These are phyloP conservation scores for Volutella citrinella DNA, from an alignment of 2,329 filamentous ascomycete genomes.

Conservation along the genomic window DNA sequence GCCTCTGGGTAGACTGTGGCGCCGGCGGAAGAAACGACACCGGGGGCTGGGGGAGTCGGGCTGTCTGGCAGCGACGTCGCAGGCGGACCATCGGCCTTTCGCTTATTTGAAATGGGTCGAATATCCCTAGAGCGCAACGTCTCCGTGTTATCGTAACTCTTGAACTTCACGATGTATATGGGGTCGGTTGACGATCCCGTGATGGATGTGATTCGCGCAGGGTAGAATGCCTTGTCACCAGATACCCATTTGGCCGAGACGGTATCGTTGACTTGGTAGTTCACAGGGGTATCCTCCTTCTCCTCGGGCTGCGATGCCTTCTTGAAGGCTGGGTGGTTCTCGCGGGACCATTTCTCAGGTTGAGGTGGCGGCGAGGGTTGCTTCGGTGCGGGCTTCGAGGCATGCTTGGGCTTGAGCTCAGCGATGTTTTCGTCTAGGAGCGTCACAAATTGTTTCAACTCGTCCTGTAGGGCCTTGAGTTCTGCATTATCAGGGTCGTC, in stretches of 20 bases:
- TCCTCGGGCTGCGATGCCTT: slow-evolving; percentile 50
- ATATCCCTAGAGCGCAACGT: slow-evolving; percentile 81
- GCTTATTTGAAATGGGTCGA: slow-evolving; percentile 74
- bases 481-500: slow-evolving; percentile 79
- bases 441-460: slow-evolving; percentile 78
- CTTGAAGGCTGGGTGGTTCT: slow-evolving; percentile 76
- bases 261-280: slow-evolving; percentile 83
- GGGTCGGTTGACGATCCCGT: slow-evolving; percentile 89
- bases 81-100: slow-evolving; percentile 79
- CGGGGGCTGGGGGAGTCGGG: slow-evolving; percentile 34
- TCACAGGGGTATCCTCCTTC: slow-evolving; percentile 45
- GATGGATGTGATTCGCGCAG: slow-evolving; percentile 87
- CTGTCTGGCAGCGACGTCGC: slow-evolving; percentile 41
- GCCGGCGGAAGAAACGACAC: slow-evolving; percentile 51
- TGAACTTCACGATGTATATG: slow-evolving; percentile 94
- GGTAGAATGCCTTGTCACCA: slow-evolving; percentile 87
- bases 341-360: slow-evolving; percentile 73
- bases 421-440: slow-evolving; percentile 77
- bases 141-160: slow-evolving; percentile 82
- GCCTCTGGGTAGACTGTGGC: slow-evolving; percentile 60
- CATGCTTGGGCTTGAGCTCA: slow-evolving; percentile 62
- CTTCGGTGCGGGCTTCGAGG: slow-evolving; percentile 43
- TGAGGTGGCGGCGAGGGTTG: slow-evolving; percentile 48
- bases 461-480: slow-evolving; percentile 71
- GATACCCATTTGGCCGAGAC: slow-evolving; percentile 89